These are phyloP conservation scores for Suhomyces terraborum DNA, from an alignment of 1,139 yeast species.

Conservation along the genomic window DNA sequence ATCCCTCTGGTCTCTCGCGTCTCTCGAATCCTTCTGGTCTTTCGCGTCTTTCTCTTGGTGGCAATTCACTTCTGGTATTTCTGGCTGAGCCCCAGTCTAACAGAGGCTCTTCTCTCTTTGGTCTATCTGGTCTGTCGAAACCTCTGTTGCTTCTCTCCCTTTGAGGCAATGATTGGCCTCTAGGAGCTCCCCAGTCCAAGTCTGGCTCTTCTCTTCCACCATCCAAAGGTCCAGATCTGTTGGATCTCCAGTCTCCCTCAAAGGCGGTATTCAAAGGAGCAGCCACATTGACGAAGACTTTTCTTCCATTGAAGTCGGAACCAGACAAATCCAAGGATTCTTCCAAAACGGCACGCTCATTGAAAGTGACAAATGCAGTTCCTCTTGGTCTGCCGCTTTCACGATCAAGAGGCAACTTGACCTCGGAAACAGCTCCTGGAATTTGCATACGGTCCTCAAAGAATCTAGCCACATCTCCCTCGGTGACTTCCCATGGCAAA, in stretches of 20 bases:
- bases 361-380: constrained; percentile 83
- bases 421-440: constrained; percentile 52
- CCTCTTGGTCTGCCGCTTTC: constrained; percentile 71
- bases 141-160: constrained; percentile 39
- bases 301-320: constrained; percentile 70
- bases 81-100: constrained; percentile 59
- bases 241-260: constrained; percentile 49
- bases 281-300: constrained; percentile 83
- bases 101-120: constrained; percentile 38
- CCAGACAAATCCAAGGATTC: constrained; percentile 68
- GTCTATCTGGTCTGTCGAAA: constrained; percentile 27
- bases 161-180: constrained; percentile 39
- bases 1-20: constrained; percentile 29
- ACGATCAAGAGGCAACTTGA: constrained; percentile 71
- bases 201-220: constrained; percentile 27
- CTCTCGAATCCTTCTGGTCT: constrained; percentile 24
- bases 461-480: constrained; percentile 64
- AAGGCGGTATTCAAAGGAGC: constrained; percentile 70
- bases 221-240: constrained; percentile 41
- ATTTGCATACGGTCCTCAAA: constrained; percentile 63
- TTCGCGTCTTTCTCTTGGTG: constrained; percentile 45
- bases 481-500: constrained; percentile 81
- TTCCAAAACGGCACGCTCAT: constrained; percentile 64
- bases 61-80: constrained; percentile 33
- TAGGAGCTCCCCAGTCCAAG: constrained; percentile 40